Base-by-base conservation (phyloP, 2,329 filamentous ascomycete species). In the Cladosporium halotolerans region DNA sequence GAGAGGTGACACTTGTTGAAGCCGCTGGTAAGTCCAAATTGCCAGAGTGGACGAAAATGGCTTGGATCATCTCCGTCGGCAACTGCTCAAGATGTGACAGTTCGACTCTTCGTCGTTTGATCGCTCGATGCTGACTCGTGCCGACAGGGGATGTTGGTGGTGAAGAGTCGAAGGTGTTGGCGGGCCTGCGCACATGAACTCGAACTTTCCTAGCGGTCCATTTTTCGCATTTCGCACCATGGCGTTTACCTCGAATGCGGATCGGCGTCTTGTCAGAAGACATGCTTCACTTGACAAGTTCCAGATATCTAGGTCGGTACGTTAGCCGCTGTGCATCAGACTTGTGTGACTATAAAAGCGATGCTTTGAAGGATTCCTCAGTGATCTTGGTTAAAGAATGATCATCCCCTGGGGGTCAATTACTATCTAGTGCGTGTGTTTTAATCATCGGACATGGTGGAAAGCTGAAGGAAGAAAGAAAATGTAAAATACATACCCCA, bases 331-430 rank as follows among this genome's bases (percentile, higher is more conserved):
- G 34, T 36, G 34, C n/a, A 11, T 11, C n/a, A n/a, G 3, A 2
- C 3, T 36, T 36, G 34, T 9, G 4, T 36, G 9, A 11, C 23
- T 9, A n/a, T 4, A 4, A 36, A 36, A 36, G n/a, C 9, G n/a
- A 36, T 36, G 34, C 10, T 33, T 18, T 19, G 14, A 13, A 23
- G 23, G 13, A 55, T 46, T 57, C 61, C 64, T 70, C 68, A 70
- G 67, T 66, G 68, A 70, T 70, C 68, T 70, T 70, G 68, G 68
- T 70, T 65, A 64, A 36, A 36, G 65, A 59, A 62, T 56, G 57
- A 65, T 67, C 66, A 68, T 62, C 60, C 64, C 59, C 60, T 51
- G 55, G 63, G 60, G 63, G 63, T 69, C 66, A 68, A 64, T 66
- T 69, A 69, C 57, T 58, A 60, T 58, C 58, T 60, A 60, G 52